phyloP scores from a whole-genome alignment of 768 basidiomycete genomes.

The Cytidiella melzeri region DNA sequence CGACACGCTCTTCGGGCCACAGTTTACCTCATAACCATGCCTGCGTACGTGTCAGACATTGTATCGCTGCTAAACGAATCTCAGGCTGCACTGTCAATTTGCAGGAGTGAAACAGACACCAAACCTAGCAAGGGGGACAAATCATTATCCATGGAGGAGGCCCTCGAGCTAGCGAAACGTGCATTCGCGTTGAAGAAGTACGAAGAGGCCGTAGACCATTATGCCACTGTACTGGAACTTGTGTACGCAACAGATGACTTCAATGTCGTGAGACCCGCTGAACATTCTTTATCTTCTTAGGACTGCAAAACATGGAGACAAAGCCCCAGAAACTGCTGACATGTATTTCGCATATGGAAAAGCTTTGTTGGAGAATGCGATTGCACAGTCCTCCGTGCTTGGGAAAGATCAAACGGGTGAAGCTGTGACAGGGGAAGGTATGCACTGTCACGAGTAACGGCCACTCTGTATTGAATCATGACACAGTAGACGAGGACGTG shows the following conservation, averaged over 20 bases:
- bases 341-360: constrained; percentile 89
- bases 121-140: constrained; percentile 7
- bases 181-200: constrained; percentile 84
- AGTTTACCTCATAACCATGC: constrained; percentile 2
- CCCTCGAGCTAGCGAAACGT: constrained; percentile 77
- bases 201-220: constrained; percentile 79
- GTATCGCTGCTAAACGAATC: neutral
- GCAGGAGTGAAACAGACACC: constrained; percentile 4
- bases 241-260: constrained; percentile 56
- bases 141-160: constrained; percentile 37
- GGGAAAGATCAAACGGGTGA: constrained; percentile 77
- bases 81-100: neutral
- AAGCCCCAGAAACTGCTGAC: constrained; percentile 80
- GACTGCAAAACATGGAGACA: constrained; percentile 68
- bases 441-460: constrained; percentile 3
- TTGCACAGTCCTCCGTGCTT: constrained; percentile 78
- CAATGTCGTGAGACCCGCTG: too few relatives aligned
- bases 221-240: constrained; percentile 78
- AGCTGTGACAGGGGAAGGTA: constrained; percentile 33
- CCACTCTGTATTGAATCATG: neutral
- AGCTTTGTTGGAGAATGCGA: constrained; percentile 89
- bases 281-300: constrained; percentile 32
- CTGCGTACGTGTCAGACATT: constrained; percentile 6
- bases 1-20: neutral
- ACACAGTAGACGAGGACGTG: constrained; percentile 23